Base-by-base conservation (phyloP, 2,329 filamentous ascomycete species). In the Chaetomium globosum region DNA sequence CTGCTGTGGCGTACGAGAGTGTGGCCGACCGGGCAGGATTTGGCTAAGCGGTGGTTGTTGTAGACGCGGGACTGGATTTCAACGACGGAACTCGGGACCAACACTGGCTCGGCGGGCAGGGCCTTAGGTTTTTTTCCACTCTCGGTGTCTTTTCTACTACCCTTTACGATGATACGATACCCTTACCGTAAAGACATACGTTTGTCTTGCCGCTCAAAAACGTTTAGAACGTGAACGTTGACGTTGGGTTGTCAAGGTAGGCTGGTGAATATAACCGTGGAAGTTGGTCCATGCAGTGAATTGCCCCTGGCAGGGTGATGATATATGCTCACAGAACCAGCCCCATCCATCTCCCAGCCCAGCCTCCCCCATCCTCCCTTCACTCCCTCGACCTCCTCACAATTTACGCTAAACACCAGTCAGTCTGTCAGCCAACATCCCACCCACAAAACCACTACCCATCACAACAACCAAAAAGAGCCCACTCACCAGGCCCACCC, bases 401-500 rank as follows among this genome's bases (percentile, higher is more conserved):
- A 19, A 7, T 53, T 53, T 53, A 53, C 51, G 51, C 51, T 53
- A 53, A 19, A 30, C 23, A 53, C 5, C 10, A 30, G 26, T 28
- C 28, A 54, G 36, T 19, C 16, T 19, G 26, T 4, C 21, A 9
- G 19, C 16, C 16, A 43, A 36, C 33, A 39, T 7, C 16, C 39
- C 33, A 39, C 2, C 16, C 39, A 43, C 5, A 19, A 13, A 16
- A 31, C 31, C 31, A 5, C 4, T 5, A 39, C 16, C 36, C 3
- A 39, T 13, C 12, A 6, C 36, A 5, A 21, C 43, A 28, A 5
- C 12, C 5, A 4, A 54, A 33, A 30, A n/a, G 1, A 55, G n/a
- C n/a, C n/a, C n/a, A 55, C 67, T 65, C 51, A 68, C 67, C 59
- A 53, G 72, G 71, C 1, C 74, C 74, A 28, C 70, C 66, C 51